Evolutionary conservation across 345 rosid species (phyloP), one percentile per base, ranked within the genome.

Genomic region (Salix suchowensis): DNA sequence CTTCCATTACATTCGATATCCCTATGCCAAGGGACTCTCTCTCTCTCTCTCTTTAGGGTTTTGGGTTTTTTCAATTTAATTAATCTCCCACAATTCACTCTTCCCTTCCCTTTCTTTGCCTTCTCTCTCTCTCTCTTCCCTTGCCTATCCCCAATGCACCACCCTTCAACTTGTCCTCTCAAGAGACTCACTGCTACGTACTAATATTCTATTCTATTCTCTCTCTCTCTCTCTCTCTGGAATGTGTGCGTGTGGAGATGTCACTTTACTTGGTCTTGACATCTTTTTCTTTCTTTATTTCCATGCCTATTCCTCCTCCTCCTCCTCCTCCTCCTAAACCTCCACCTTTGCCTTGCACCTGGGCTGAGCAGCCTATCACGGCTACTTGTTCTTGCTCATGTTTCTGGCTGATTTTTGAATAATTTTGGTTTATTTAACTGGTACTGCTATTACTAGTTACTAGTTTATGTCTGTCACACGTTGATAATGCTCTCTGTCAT

Each of bases 71-170:
- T 21, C 23, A 55, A 55, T 55, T 9, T 55, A 55, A 2, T 55
- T 55, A n/a, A 55, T 3, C 40, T 65, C 42, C 78, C 66, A 36
- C 73, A 68, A 54, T 67, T 67, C 42, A 62, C 78, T 48, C 78
- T 13, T 4, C 44, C 44, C 37, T 40, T 42, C 26, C 26, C 64
- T 39, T 23, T 18, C 26, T 39, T 16, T 44, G 23, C 15, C 15
- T 46, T 26, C 23, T 68, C 26, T 23, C 34, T 54, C 34, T 54
- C 39, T 4, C 15, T 73, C 14, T 58, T 64, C 65, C 42, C 34
- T 48, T 73, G 52, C 21, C 7, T 28, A 4, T 7, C 71, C 71
- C 34, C 19, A 28, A 14, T 28, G 13, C 40, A 67, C 44, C 73
- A 26, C 36, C 65, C 34, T 42, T 58, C 39, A 52, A 66, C 36